A percentile compares a stretch with the other conserved stretches of the same genome.
These are phyloP conservation scores for Elsinoe perseae DNA, from an alignment of 2,329 filamentous ascomycete species.

Conservation along the genomic window DNA sequence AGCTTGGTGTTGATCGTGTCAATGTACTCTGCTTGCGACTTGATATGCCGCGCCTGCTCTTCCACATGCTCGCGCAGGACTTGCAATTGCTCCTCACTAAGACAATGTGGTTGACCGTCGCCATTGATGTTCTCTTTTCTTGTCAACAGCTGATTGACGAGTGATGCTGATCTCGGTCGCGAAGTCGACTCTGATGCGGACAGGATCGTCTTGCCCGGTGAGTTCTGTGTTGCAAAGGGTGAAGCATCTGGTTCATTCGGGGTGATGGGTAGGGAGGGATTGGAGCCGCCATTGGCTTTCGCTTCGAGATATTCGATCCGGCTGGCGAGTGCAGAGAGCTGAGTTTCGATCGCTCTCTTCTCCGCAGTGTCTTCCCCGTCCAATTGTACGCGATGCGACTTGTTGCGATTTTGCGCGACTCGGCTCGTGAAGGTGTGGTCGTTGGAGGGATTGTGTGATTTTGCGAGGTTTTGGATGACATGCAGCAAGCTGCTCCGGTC, in stretches of 20 bases:
- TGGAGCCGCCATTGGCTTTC: constrained; percentile 52
- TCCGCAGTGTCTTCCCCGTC: constrained; percentile 68
- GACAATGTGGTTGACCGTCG: constrained; percentile 41
- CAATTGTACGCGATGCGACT: constrained; percentile 54
- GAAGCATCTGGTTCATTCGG: constrained; percentile 57
- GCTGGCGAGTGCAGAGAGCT: constrained; percentile 69
- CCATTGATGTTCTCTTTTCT: constrained; percentile 45
- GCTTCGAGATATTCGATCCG: constrained; percentile 78
- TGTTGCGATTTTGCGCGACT: constrained; percentile 44
- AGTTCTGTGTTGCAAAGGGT: constrained; percentile 54
- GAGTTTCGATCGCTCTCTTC: constrained; percentile 72
- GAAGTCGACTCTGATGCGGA: constrained; percentile 26
- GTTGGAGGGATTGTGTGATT: constrained; percentile 37
- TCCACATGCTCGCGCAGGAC: constrained; percentile 85
- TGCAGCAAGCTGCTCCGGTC: neutral
- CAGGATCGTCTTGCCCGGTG: constrained; percentile 14
- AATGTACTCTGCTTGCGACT: constrained; percentile 78
- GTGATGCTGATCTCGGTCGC: constrained; percentile 34
- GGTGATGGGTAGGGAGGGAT: constrained; percentile 59
- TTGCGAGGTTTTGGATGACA: constrained; percentile 43
- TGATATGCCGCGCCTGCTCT: constrained; percentile 86
- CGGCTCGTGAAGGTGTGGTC: constrained; percentile 39
- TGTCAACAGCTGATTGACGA: constrained; percentile 47
- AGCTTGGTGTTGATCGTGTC: constrained; percentile 79
- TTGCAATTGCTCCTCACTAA: constrained; percentile 75